phyloP scores from a whole-genome alignment of 805 yeast genomes.

The Pichia phayaonensis region DNA sequence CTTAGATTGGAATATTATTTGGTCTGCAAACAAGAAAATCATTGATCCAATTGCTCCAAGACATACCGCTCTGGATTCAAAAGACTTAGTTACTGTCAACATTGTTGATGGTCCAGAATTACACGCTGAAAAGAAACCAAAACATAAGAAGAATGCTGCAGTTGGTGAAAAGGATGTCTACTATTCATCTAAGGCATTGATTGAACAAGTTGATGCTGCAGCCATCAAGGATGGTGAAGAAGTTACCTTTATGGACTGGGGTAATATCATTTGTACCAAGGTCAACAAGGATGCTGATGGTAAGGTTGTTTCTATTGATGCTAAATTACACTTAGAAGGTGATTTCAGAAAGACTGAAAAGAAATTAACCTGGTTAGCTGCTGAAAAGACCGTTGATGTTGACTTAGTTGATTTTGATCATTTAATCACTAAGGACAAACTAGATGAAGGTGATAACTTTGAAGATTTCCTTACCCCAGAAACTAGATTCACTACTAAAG shows the following conservation, averaged over 20 bases:
- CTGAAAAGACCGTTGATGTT: conserved; percentile 61
- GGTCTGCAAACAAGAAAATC: conserved; percentile 96
- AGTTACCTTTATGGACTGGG: conserved; percentile 99
- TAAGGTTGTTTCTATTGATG: conserved; percentile 56
- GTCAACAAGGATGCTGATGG: conserved; percentile 52
- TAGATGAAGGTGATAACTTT: conserved; percentile 89
- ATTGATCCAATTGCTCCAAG: conserved; percentile 98
- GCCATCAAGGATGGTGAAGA: conserved; percentile 72
- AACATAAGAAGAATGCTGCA: conserved; percentile 91
- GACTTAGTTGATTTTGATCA: conserved; percentile 90
- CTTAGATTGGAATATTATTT: conserved; percentile 93
- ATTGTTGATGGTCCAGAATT: conserved; percentile 66
- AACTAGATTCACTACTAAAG: conserved; percentile 76
- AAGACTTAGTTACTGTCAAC: conserved; percentile 62
- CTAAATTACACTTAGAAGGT: conserved; percentile 83
- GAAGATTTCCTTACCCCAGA: conserved; percentile 85
- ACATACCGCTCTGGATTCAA: conserved; percentile 67
- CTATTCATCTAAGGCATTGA: conserved; percentile 51
- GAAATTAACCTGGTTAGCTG: conserved; percentile 92
- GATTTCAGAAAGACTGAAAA: conserved; percentile 95
- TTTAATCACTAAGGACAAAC: conserved; percentile 87
- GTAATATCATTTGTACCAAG: conserved; percentile 76
- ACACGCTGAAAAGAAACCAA: conserved; percentile 66
- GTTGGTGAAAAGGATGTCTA: conserved; percentile 80
- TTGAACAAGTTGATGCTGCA: conserved; percentile 84